Conservation (phyloP, 495 filamentous ascomycete genomes). For the Neurospora sp. region DNA sequence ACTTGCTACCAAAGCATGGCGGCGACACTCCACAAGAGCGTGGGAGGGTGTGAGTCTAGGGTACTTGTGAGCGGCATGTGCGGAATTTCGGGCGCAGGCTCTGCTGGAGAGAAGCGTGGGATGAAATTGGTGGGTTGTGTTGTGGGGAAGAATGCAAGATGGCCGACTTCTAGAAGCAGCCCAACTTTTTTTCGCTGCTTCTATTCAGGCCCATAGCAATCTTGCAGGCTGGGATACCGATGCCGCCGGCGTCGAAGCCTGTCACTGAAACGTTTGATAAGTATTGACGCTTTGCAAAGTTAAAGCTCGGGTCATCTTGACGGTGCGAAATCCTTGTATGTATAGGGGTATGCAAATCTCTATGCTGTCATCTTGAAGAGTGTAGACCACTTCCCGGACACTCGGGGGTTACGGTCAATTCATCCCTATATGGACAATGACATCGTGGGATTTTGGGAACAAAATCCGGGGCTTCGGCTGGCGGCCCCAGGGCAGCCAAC, state of each 20-base stretch:
- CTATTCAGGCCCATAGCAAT: not conserved
- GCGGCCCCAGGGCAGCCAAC: not conserved
- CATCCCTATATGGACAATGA: not conserved
- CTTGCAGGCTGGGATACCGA: not conserved
- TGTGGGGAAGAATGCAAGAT: constrained; percentile 8
- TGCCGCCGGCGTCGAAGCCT: not conserved
- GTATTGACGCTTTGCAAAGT: not conserved
- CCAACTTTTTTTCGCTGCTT: not conserved
- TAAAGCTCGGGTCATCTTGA: not conserved
- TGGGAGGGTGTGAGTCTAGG: constrained; percentile 11
- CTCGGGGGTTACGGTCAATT: not conserved
- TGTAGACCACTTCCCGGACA: not conserved
- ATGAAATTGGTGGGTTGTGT: constrained; percentile 7
- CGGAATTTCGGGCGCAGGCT: constrained; percentile 15
- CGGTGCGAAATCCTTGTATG: not conserved
- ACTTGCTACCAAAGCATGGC: constrained; percentile 13
- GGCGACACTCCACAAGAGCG: constrained; percentile 11
- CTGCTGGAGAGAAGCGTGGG: constrained; percentile 15
- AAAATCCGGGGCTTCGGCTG: not conserved
- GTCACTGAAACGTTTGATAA: not conserved
- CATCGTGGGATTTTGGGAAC: not conserved
- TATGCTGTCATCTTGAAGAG: not conserved
- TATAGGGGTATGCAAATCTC: not conserved
- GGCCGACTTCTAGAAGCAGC: not conserved
- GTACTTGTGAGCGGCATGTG: not conserved